These are phyloP conservation scores for Coniophora puteana DNA, from an alignment of 1,284 basidiomycete species.

Conservation along the genomic window DNA sequence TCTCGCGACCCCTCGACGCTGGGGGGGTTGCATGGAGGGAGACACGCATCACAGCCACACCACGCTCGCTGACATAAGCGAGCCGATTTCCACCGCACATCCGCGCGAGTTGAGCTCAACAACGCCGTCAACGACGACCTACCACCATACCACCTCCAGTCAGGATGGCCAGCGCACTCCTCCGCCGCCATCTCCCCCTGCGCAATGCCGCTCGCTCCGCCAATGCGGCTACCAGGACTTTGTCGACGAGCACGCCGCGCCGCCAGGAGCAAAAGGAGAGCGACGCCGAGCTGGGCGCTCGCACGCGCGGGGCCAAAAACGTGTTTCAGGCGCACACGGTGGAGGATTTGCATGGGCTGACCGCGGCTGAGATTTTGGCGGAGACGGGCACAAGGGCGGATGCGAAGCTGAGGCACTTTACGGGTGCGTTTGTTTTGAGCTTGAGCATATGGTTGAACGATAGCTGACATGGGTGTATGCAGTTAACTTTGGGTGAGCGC, in stretches of 20 bases:
- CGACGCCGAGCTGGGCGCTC: conserved; percentile 11
- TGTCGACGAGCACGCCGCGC: no score
- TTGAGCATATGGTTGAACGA: conserved; percentile 3
- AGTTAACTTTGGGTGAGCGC: conserved; percentile 86
- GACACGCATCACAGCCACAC: no score
- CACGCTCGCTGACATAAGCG: no score
- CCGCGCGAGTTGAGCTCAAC: no score
- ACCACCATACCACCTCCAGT: conserved; percentile 19
- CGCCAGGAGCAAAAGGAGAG: no score
- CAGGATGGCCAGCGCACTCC: conserved; percentile 28
- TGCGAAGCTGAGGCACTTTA: conserved; percentile 89
- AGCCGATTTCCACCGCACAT: conserved; percentile 22
- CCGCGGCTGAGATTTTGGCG: conserved; percentile 73
- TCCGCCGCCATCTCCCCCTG: conserved; percentile 41
- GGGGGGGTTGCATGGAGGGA: no score
- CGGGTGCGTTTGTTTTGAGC: conserved; percentile 50
- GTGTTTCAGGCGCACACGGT: conserved; percentile 68
- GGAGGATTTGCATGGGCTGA: conserved; percentile 77
- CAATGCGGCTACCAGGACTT: no score
- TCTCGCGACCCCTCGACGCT: no score
- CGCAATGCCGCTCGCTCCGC: conserved; percentile 20
- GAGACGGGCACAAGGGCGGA: conserved; percentile 74
- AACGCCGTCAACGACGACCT: no score
- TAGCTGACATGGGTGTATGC: not conserved
- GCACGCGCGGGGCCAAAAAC: conserved; percentile 34